A percentile compares a stretch with the other conserved stretches of the same genome.
Conservation (phyloP, 2,329 filamentous ascomycete species). For the Sordariomycetes sp. region DNA sequence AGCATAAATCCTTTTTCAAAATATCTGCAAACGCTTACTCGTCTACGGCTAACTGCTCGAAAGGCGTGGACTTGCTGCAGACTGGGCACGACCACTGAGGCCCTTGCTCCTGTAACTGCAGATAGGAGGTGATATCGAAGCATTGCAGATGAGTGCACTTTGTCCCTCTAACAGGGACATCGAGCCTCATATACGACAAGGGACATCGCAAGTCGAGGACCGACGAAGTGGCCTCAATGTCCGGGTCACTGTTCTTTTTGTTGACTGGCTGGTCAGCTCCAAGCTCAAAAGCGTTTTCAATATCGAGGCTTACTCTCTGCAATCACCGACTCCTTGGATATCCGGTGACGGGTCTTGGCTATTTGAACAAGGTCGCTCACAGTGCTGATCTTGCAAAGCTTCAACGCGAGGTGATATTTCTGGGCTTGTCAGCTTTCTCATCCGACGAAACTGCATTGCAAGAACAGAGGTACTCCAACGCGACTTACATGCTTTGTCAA, state of each 20-base stretch:
- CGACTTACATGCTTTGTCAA: constrained; percentile 71
- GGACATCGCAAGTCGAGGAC: constrained; percentile 91
- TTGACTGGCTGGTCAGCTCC: constrained; percentile 49
- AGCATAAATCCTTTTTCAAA: constrained; percentile 9
- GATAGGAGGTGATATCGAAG: constrained; percentile 86
- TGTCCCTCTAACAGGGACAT: constrained; percentile 68
- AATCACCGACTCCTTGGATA: constrained; percentile 74
- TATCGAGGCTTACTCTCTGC: constrained; percentile 63
- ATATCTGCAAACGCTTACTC: constrained; percentile 46
- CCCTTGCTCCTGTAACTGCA: constrained; percentile 90
- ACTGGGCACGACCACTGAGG: constrained; percentile 96
- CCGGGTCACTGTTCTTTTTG: constrained; percentile 72
- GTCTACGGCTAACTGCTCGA: constrained; percentile 76
- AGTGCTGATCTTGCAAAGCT: constrained; percentile 65
- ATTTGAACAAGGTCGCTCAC: constrained; percentile 62
- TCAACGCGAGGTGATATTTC: constrained; percentile 66
- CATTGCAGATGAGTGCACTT: constrained; percentile 86
- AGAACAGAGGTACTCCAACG: too few relatives aligned
- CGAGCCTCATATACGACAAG: constrained; percentile 74
- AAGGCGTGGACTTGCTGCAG: constrained; percentile 76
- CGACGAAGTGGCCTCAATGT: constrained; percentile 81
- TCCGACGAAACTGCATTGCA: too few relatives aligned
- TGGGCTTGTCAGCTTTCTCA: constrained; percentile 20
- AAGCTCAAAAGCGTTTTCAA: background rate
- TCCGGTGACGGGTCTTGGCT: constrained; percentile 59